Evolutionary conservation across 345 rosid species (phyloP).

Genomic region (Draba incana): DNA sequence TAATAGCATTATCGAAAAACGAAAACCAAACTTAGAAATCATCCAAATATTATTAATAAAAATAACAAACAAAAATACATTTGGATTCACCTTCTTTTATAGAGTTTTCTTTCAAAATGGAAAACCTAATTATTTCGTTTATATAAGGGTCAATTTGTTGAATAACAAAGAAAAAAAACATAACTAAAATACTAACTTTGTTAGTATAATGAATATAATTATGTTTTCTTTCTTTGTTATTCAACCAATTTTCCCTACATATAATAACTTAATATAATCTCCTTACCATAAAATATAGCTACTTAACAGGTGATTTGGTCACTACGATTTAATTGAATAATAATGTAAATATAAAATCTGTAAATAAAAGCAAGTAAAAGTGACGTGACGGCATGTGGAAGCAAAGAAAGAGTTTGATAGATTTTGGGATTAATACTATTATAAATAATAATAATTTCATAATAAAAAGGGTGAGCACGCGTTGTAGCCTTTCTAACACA

Average conservation of each 20-base stretch:
- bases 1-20: neutral
- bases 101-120: neutral
- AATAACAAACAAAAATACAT: neutral
- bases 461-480: conserved; percentile 39
- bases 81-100: neutral
- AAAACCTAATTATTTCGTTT: neutral
- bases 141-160: too few species aligned
- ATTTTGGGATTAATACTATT: conserved; percentile 8
- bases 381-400: conserved; percentile 44
- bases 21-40: neutral
- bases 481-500: conserved; percentile 43
- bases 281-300: neutral
- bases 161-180: too few species aligned
- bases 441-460: neutral
- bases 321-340: conserved; percentile 11
- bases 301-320: conserved; percentile 16
- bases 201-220: too few species aligned
- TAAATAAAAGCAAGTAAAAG: conserved; percentile 2
- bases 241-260: too few species aligned
- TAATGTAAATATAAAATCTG: conserved; percentile 3
- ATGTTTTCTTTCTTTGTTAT: too few species aligned
- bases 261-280: too few species aligned
- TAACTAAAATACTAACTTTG: too few species aligned
- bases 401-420: conserved; percentile 27
- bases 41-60: neutral